Evolutionary conservation across 805 yeast species (phyloP).

Genomic region (Monosporozyma solicola): DNA sequence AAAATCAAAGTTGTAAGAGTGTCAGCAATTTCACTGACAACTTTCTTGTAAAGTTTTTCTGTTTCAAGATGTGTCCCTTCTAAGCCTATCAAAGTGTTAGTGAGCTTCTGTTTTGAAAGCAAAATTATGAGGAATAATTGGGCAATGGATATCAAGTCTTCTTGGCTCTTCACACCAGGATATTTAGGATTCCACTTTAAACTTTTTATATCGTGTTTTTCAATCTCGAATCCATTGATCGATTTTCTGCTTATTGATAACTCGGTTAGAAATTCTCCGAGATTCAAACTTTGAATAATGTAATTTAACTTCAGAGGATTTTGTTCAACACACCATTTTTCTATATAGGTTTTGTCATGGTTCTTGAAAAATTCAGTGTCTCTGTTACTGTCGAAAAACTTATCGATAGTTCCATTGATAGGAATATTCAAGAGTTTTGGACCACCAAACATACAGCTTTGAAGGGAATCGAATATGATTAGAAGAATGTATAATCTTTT

Average conservation of each 20-base stretch:
- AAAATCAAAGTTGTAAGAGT: conserved; percentile 18
- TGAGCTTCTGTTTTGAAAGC: conserved; percentile 14
- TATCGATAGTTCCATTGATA: conserved; percentile 13
- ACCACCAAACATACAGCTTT: conserved; percentile 43
- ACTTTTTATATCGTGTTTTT: not conserved
- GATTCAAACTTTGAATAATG: conserved; percentile 19
- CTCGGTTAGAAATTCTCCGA: conserved; percentile 21
- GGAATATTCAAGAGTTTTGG: conserved; percentile 30
- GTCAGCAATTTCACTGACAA: conserved; percentile 11
- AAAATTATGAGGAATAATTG: conserved; percentile 15
- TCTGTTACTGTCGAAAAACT: conserved; percentile 5
- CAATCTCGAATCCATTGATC: conserved; percentile 5
- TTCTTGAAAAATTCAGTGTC: not conserved
- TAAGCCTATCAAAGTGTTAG: conserved; percentile 12
- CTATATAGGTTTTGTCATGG: not conserved
- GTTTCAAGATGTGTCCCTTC: conserved; percentile 5
- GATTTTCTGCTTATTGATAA: conserved; percentile 21
- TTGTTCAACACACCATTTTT: conserved; percentile 26
- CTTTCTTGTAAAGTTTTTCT: conserved; percentile 7
- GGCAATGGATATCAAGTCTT: conserved; percentile 1
- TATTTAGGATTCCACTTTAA: conserved; percentile 12
- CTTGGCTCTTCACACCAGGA: conserved; percentile 1
- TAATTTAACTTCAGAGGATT: conserved; percentile 14
- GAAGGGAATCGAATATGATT: conserved; percentile 42
- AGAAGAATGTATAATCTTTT: conserved; percentile 41